These are phyloP conservation scores for Fusarium guadeloupense DNA, from an alignment of 2,329 filamentous ascomycete species.

Conservation along the genomic window DNA sequence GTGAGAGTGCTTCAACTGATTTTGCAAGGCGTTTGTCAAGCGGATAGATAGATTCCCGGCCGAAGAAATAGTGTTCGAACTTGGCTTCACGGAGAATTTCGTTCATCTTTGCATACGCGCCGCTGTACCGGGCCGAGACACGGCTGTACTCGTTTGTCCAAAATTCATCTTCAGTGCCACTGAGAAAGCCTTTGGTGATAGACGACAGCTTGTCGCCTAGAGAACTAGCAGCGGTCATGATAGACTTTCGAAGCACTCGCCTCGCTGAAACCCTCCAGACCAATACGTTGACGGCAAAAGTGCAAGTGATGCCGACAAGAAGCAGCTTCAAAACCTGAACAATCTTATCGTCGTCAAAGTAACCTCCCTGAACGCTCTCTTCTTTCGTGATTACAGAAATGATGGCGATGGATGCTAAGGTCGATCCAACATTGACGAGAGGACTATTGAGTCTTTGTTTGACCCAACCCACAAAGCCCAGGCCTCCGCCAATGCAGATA, in stretches of 20 bases:
- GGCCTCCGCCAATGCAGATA: constrained; percentile 83
- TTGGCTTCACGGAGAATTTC: constrained; percentile 86
- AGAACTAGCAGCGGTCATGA: constrained; percentile 76
- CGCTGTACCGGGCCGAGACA: constrained; percentile 70
- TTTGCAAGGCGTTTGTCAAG: constrained; percentile 83
- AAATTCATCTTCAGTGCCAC: constrained; percentile 82
- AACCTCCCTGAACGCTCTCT: constrained; percentile 82
- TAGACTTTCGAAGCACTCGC: constrained; percentile 74
- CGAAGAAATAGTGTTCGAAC: constrained; percentile 85
- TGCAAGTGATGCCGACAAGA: constrained; percentile 76
- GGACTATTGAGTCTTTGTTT: constrained; percentile 83
- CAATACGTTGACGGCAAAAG: constrained; percentile 77
- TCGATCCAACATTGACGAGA: constrained; percentile 84
- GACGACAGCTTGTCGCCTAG: constrained; percentile 83
- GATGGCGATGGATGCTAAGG: constrained; percentile 85
- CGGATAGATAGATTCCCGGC: constrained; percentile 79
- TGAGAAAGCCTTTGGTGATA: constrained; percentile 85
- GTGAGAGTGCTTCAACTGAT: constrained; percentile 84
- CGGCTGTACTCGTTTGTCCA: constrained; percentile 71
- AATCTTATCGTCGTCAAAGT: constrained; percentile 84
- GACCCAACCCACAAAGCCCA: constrained; percentile 89
- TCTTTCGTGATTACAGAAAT: constrained; percentile 94
- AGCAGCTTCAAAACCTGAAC: constrained; percentile 85
- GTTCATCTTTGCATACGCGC: constrained; percentile 74
- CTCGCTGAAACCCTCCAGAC: constrained; percentile 84